Evolutionary conservation across 202 grass and related monocot species (phyloP).

Genomic region (Schoenoplectus triqueter): DNA sequence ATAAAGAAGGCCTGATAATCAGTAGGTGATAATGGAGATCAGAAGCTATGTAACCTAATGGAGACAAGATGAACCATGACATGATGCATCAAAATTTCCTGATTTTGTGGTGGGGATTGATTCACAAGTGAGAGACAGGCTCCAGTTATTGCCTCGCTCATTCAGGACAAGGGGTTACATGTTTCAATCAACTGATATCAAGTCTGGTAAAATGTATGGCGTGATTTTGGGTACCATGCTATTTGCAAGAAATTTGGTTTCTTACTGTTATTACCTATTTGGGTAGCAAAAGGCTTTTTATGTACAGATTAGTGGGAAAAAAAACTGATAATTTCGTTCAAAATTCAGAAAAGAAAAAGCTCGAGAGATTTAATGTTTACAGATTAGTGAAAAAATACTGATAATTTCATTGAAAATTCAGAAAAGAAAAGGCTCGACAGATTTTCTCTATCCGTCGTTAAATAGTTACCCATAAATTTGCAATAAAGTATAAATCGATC

Average conservation of each 20-base stretch:
- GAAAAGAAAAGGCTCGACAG: not conserved
- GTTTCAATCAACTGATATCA: slow-evolving; percentile 19
- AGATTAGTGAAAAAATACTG: too few relatives aligned
- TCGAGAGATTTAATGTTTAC: too few relatives aligned
- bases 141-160: not conserved
- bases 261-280: too few relatives aligned
- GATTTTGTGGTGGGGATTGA: slow-evolving; percentile 29
- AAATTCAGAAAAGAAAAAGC: too few relatives aligned
- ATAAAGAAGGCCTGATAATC: not conserved
- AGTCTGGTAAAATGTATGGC: slow-evolving; percentile 3
- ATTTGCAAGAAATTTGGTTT: not conserved
- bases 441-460: too few relatives aligned
- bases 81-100: slow-evolving; percentile 7
- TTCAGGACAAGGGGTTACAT: not conserved
- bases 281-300: too few relatives aligned
- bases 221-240: not conserved
- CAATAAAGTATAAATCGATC: not conserved
- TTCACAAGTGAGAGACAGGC: not conserved
- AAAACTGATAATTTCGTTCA: too few relatives aligned
- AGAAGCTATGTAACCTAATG: not conserved
- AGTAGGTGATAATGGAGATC: not conserved
- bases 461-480: not conserved
- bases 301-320: too few relatives aligned
- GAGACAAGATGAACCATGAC: not conserved
- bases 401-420: not conserved